Evolutionary conservation across 805 yeast species (phyloP).

Genomic region (Saturnispora quitensis): DNA sequence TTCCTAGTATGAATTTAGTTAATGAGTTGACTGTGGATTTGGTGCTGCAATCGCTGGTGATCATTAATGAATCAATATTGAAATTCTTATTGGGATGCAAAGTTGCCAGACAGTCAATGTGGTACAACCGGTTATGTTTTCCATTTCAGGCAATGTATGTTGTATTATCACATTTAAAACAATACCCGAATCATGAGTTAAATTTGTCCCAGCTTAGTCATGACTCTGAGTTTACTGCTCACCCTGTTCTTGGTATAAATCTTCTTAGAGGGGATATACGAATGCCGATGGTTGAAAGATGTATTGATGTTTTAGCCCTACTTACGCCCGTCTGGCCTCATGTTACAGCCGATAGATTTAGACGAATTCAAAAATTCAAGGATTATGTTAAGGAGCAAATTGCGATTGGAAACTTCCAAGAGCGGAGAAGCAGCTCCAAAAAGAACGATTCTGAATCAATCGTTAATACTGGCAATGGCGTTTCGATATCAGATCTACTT

Average conservation of each 20-base stretch:
- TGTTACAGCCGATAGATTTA: constrained; percentile 12
- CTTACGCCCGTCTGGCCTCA: constrained; percentile 15
- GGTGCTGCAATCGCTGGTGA: constrained; percentile 16
- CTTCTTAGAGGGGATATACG: constrained; percentile 14
- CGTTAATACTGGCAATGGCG: neutral
- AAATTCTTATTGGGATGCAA: constrained; percentile 15
- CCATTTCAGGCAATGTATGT: constrained; percentile 21
- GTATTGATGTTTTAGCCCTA: constrained; percentile 7
- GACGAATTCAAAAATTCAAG: constrained; percentile 13
- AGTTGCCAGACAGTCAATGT: constrained; percentile 9
- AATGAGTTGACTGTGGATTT: constrained; percentile 11
- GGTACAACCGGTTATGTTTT: constrained; percentile 18
- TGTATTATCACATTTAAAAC: constrained; percentile 15
- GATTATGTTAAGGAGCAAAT: constrained; percentile 2
- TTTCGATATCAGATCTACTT: neutral
- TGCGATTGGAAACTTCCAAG: neutral
- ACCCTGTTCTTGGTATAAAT: constrained; percentile 9
- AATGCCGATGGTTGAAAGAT: constrained; percentile 9
- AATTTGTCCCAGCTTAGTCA: constrained; percentile 11
- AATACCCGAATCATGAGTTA: constrained; percentile 8
- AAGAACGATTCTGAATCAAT: neutral
- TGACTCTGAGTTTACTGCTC: constrained; percentile 11
- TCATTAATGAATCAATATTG: constrained; percentile 19
- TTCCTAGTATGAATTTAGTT: constrained; percentile 2
- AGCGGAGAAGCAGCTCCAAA: neutral